Base-by-base conservation (phyloP, 73 alveolate genomes). In the Loxodes magnus region DNA sequence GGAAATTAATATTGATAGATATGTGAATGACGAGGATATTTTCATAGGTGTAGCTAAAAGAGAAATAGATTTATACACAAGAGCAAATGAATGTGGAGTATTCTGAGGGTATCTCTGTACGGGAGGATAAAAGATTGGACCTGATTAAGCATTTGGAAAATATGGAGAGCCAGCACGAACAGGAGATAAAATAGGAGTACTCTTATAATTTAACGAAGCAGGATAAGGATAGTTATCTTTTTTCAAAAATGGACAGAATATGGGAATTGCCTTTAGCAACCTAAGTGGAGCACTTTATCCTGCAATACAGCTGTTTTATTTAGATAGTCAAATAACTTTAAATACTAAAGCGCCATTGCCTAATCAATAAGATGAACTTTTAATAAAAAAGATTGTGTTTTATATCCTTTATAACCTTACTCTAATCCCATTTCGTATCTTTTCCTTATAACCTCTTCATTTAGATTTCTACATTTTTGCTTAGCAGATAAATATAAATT, bases 21-120 rank as follows among this genome's bases (percentile, higher is more conserved):
- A 28, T 38, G 72, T 64, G 1, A 71, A 64, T n/a, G 77, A 64
- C 39, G 77, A 64, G 35, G 77, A 64, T 3, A 36, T 64, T 22
- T 55, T 64, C 39, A 37, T 64, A 22, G 77, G 77, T 36, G 67
- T 64, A 21, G 77, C 65, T 4, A 34, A 51, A 22, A 52, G 56
- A 20, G 62, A 34, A 12, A 31, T 52, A 19, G 56, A 37, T 20
- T 46, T 58, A 19, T 37, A 43, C 17, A 51, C 31, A 7, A 19
- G 33, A 5, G 53, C 68, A 3, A 53, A 61, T 35, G 34, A 34
- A 0, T 25, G 43, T n/a, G 64, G 74, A 3, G 39, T 35, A 33
- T 64, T 64, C 68, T 64, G 67, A 49, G 77, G 73, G 4, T 64
- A 43, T 37, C 34, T 54, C 21, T 64, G 77, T n/a, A 22, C 34